phyloP scores from a whole-genome alignment of 2,329 filamentous ascomycete genomes.

The Paraconiothyrium brasiliense region DNA sequence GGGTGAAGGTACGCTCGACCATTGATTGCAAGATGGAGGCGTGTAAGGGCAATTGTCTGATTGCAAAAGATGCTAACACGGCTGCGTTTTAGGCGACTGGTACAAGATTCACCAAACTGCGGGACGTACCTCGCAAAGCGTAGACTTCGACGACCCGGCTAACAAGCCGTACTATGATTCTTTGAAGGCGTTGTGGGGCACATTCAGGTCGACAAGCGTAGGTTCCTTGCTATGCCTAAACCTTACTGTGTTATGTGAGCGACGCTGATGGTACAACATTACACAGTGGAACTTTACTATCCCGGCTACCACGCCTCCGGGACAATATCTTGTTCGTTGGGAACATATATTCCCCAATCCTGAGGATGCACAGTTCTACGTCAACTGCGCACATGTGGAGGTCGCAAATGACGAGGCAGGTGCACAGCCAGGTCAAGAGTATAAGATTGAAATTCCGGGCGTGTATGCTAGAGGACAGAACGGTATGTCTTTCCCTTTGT shows the following conservation, averaged over 20 bases:
- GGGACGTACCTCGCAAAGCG: slow-evolving; percentile 17
- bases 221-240: not conserved
- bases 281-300: slow-evolving; percentile 33
- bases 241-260: not conserved
- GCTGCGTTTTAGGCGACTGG: slow-evolving; percentile 7
- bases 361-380: slow-evolving; percentile 25
- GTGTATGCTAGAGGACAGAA: slow-evolving; percentile 23
- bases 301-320: slow-evolving; percentile 26
- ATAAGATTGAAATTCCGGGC: slow-evolving; percentile 25
- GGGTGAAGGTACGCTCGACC: slow-evolving; percentile 7
- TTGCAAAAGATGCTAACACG: not conserved
- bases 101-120: slow-evolving; percentile 20
- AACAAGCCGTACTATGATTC: slow-evolving; percentile 12
- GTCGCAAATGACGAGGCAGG: slow-evolving; percentile 12
- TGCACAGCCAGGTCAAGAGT: slow-evolving; percentile 8
- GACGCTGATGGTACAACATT: no score
- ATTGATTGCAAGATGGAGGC: no score
- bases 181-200: slow-evolving; percentile 21
- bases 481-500: slow-evolving; percentile 13
- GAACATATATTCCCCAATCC: slow-evolving; percentile 24
- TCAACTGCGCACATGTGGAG: slow-evolving; percentile 29
- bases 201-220: slow-evolving; percentile 15
- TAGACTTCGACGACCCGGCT: slow-evolving; percentile 12
- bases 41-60: not conserved
- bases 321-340: slow-evolving; percentile 26